phyloP scores from a whole-genome alignment of 345 rosid species.

The Hypericum perforatum region DNA sequence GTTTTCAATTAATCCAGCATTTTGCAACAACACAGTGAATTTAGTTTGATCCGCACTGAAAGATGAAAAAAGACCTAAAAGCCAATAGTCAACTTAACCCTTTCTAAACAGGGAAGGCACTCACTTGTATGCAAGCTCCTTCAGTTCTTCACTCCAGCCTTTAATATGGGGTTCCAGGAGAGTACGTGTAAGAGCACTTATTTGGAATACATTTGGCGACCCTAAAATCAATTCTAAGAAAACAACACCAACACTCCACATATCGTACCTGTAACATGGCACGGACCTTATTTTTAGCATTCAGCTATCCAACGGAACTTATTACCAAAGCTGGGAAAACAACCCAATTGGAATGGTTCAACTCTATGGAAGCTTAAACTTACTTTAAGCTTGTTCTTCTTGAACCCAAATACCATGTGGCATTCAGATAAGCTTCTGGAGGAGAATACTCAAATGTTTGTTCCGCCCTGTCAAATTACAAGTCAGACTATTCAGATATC shows the following conservation, averaged over 20 bases:
- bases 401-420: conserved; percentile 69
- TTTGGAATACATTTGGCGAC: conserved; percentile 77
- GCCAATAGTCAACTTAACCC: no score
- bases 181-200: conserved; percentile 53
- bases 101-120: conserved; percentile 10
- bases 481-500: neutral
- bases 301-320: no score
- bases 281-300: neutral
- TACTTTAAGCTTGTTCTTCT: conserved; percentile 50
- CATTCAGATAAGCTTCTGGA: conserved; percentile 79
- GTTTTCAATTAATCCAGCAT: no score
- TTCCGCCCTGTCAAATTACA: conserved; percentile 49
- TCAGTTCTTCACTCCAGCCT: conserved; percentile 76
- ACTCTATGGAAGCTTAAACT: conserved; percentile 12
- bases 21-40: neutral
- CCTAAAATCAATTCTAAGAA: conserved; percentile 87
- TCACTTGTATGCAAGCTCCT: conserved; percentile 89
- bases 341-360: no score
- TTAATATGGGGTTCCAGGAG: conserved; percentile 74
- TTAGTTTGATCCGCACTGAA: no score
- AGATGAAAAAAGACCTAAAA: no score
- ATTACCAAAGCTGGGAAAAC: no score
- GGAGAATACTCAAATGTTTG: conserved; percentile 81
- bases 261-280: conserved; percentile 53
- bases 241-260: conserved; percentile 98